Evolutionary conservation across 2,329 filamentous ascomycete genomes (phyloP).

Genomic region (Lasiodiplodia citricola): DNA sequence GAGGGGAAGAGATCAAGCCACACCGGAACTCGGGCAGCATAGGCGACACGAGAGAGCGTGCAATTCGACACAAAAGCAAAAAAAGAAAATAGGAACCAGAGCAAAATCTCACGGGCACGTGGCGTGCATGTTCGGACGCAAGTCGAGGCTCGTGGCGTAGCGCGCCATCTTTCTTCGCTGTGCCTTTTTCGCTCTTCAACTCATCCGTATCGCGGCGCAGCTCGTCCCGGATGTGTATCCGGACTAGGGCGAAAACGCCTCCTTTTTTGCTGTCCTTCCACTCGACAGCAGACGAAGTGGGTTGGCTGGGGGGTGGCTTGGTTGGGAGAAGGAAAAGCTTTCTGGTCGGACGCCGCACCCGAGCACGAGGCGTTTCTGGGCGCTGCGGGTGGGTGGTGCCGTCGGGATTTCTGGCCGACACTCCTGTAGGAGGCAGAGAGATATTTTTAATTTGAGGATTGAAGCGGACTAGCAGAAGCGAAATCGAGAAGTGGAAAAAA

Average conservation of each 20-base stretch:
- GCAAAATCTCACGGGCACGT: not conserved
- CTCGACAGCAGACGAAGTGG: not conserved
- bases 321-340: not conserved
- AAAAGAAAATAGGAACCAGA: not conserved
- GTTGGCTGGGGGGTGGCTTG: not conserved
- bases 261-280: not conserved
- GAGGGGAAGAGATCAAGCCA: not conserved
- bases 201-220: not conserved
- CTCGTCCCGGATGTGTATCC: not conserved
- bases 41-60: not conserved
- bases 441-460: not conserved
- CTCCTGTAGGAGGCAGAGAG: not conserved
- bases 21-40: not conserved
- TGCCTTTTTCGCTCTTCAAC: not conserved
- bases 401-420: conserved; percentile 10
- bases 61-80: not conserved
- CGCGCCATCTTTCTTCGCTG: not conserved
- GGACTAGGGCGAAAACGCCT: not conserved
- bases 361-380: not conserved
- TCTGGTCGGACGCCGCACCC: conserved; percentile 11
- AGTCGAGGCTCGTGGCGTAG: not conserved
- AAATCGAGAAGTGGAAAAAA: not conserved
- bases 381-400: not conserved
- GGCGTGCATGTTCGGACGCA: not conserved
- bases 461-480: not conserved